Evolutionary conservation across 768 basidiomycete genomes (phyloP), one percentile per base, ranked within the genome.

Genomic region (Psilocybe azurescens): DNA sequence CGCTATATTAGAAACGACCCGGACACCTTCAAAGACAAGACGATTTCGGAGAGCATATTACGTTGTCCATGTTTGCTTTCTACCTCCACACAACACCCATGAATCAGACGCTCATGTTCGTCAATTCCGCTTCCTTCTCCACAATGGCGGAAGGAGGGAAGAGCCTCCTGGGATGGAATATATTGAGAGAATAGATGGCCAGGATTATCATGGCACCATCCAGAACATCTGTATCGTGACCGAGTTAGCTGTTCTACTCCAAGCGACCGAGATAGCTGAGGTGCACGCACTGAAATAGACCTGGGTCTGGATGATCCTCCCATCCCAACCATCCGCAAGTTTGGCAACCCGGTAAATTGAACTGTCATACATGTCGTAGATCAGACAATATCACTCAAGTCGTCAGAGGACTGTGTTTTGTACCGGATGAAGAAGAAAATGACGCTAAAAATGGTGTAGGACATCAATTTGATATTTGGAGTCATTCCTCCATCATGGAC

Each of bases 261-360:
- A 24, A 6, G 5, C 11, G 28, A 38, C 11, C 20, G 14, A 10
- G 11, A 5, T 28, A 30, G 2, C 24, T 24, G 16, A 51, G 24
- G n/a, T n/a, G 30, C 1, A 50, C 65, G 13, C 59, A 68, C 67
- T 70, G 58, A 70, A 70, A 53, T 76, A 78, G 8, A 75, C 62
- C 62, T 83, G 67, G 0, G 77, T 80, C 2, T 67, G 63, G 38
- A 80, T 78, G 57, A 82, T 74, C 3, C 67, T 63, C 4, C 81
- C 79, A 28, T 63, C 63, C 81, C 81, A 82, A 5, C 81, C 77
- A 41, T 78, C 76, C 6, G 71, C 55, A 2, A 83, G 73, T 65
- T 81, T 80, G 38, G 78, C 71, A 2, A 75, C 77, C 29, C 80
- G 76, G 67, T 82, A 82, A 14, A 82, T 69, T 8, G 75, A 72